These are phyloP conservation scores for Vitis hybrid DNA, from an alignment of 177 flowering plant species.

Conservation along the genomic window DNA sequence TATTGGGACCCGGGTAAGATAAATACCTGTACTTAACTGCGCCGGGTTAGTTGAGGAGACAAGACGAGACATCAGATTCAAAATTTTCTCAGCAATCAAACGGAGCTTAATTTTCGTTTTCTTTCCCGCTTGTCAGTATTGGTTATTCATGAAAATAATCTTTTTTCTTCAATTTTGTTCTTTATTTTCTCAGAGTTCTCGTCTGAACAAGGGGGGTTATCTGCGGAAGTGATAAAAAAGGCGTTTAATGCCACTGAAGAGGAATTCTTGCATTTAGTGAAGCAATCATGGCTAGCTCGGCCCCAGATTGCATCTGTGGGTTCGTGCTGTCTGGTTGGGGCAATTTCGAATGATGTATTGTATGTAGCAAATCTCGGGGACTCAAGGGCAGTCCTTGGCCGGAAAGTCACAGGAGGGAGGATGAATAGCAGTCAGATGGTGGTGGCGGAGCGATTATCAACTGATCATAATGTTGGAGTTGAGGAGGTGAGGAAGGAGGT, in stretches of 20 bases:
- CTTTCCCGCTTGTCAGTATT: background rate
- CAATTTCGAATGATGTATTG: slow-evolving; percentile 24
- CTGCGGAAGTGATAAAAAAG: slow-evolving; percentile 42
- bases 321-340: slow-evolving; percentile 47
- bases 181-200: slow-evolving; percentile 25
- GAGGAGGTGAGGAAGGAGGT: slow-evolving; percentile 55
- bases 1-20: too few species aligned
- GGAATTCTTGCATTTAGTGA: slow-evolving; percentile 37
- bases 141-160: background rate
- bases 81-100: background rate
- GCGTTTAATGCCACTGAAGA: slow-evolving; percentile 43
- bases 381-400: slow-evolving; percentile 50
- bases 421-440: slow-evolving; percentile 10
- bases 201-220: slow-evolving; percentile 42
- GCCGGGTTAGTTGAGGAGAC: too few species aligned
- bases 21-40: too few species aligned
- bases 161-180: background rate
- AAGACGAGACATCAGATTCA: background rate
- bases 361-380: slow-evolving; percentile 51
- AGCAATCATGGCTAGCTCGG: slow-evolving; percentile 23
- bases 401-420: slow-evolving; percentile 12
- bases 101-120: background rate
- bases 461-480: slow-evolving; percentile 48
- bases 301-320: slow-evolving; percentile 47
- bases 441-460: slow-evolving; percentile 39